These are phyloP conservation scores for Tympanopsis confertula DNA, from an alignment of 2,329 filamentous ascomycete genomes.

Conservation along the genomic window DNA sequence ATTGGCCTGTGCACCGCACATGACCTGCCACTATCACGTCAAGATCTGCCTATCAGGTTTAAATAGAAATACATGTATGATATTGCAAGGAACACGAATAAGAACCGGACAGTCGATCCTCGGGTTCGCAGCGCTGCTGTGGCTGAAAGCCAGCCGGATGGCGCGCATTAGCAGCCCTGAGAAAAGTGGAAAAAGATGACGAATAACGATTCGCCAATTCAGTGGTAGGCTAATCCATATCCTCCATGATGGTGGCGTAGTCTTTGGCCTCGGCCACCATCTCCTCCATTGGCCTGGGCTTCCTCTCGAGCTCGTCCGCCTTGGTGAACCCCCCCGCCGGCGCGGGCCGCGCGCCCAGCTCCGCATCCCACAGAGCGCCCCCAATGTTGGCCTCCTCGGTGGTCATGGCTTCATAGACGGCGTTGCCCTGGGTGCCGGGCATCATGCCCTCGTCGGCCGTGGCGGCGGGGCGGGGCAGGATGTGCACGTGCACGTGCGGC, in stretches of 20 bases:
- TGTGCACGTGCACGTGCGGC: conserved; percentile 82
- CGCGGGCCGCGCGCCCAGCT: conserved; percentile 26
- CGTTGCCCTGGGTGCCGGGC: conserved; percentile 46
- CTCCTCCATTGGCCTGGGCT: conserved; percentile 56
- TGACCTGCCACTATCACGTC: too few species aligned
- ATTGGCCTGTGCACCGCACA: too few species aligned
- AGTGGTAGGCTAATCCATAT: too few species aligned
- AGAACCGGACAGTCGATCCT: too few species aligned
- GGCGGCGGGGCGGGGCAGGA: conserved; percentile 62
- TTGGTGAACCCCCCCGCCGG: conserved; percentile 49
- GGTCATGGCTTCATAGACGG: conserved; percentile 74
- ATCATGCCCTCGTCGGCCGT: conserved; percentile 27
- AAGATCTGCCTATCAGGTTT: too few species aligned
- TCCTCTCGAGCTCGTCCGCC: conserved; percentile 61
- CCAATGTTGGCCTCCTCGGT: conserved; percentile 76
- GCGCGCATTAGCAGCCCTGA: too few species aligned
- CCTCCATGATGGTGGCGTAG: conserved; percentile 40
- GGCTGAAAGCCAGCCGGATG: too few species aligned
- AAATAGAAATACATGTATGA: too few species aligned
- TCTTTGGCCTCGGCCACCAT: conserved; percentile 70
- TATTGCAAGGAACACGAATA: too few species aligned
- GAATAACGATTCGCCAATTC: too few species aligned
- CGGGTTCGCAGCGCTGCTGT: too few species aligned
- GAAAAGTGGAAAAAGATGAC: too few species aligned
- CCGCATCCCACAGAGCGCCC: conserved; percentile 48